Conservation (phyloP, 352 stramenopile species). For the Pythium plurisporium region DNA sequence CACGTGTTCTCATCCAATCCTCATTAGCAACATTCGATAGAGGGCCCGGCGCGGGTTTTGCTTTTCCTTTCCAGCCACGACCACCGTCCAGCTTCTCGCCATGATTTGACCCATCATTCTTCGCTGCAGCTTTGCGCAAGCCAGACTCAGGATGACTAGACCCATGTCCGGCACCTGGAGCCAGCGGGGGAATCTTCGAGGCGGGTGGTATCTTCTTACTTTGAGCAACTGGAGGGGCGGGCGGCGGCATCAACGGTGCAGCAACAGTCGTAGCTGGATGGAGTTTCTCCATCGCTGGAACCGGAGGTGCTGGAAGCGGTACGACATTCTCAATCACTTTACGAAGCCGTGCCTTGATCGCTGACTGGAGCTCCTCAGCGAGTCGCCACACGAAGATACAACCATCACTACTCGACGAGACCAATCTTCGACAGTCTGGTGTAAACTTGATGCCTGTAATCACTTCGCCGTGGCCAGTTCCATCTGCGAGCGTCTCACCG, state of each 20-base stretch:
- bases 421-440: slow-evolving; percentile 75
- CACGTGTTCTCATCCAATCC: slow-evolving; percentile 70
- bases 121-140: not conserved
- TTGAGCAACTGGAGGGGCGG: slow-evolving; percentile 20
- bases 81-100: not conserved
- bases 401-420: slow-evolving; percentile 81
- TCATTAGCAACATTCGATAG: slow-evolving; percentile 57
- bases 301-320: slow-evolving; percentile 25
- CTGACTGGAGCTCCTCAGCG: slow-evolving; percentile 61
- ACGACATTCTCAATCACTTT: slow-evolving; percentile 29
- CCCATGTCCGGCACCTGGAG: too few species aligned
- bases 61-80: slow-evolving; percentile 46
- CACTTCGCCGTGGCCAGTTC: slow-evolving; percentile 76
- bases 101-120: not conserved
- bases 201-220: not conserved
- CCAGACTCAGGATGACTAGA: too few species aligned
- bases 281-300: not conserved
- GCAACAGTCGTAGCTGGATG: not conserved
- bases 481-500: slow-evolving; percentile 72
- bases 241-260: slow-evolving; percentile 20
- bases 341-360: slow-evolving; percentile 57
- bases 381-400: slow-evolving; percentile 89
- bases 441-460: slow-evolving; percentile 85
- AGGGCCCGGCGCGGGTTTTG: slow-evolving; percentile 36
- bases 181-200: not conserved